Conservation (phyloP, 2,329 filamentous ascomycete species). For the Byssothecium circinans region DNA sequence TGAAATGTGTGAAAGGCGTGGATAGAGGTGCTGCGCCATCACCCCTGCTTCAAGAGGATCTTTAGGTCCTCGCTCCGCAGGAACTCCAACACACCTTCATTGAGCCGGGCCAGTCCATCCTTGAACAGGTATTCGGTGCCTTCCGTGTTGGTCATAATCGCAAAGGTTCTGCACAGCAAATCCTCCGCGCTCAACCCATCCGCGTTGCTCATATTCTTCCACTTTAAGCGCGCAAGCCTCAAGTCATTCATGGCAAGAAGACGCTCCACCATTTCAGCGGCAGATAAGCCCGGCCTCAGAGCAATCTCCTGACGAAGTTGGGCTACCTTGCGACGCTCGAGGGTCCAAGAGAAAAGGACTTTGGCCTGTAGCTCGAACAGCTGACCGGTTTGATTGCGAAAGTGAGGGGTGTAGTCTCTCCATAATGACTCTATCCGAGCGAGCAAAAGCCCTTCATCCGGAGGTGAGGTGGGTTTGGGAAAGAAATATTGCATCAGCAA, state of each 20-base stretch:
- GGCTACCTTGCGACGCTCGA: slow-evolving; percentile 33
- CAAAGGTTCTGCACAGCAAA: slow-evolving; percentile 35
- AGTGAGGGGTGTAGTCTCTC: slow-evolving; percentile 28
- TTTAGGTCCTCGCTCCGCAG: slow-evolving; percentile 34
- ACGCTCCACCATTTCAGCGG: slow-evolving; percentile 32
- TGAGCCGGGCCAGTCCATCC: slow-evolving; percentile 32
- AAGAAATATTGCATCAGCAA: slow-evolving; percentile 35
- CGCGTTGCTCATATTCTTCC: slow-evolving; percentile 40
- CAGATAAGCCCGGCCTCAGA: slow-evolving; percentile 24
- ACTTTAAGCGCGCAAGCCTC: slow-evolving; percentile 37
- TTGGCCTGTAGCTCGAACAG: slow-evolving; percentile 32
- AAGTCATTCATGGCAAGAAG: slow-evolving; percentile 40
- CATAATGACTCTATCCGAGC: slow-evolving; percentile 32
- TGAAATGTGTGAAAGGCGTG: background rate
- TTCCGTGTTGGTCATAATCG: slow-evolving; percentile 37
- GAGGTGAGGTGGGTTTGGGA: slow-evolving; percentile 22
- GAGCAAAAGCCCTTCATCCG: slow-evolving; percentile 30
- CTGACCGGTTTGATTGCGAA: slow-evolving; percentile 27
- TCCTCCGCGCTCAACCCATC: slow-evolving; percentile 38
- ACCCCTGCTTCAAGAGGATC: slow-evolving; percentile 34
- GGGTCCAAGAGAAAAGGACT: slow-evolving; percentile 35
- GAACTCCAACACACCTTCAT: slow-evolving; percentile 35
- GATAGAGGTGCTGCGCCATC: background rate
- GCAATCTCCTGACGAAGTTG: slow-evolving; percentile 28
- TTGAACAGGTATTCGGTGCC: slow-evolving; percentile 39